A percentile compares a stretch with the other conserved stretches of the same genome.
Conservation (phyloP, 768 basidiomycete species). For the Filobasidium wieringae region DNA sequence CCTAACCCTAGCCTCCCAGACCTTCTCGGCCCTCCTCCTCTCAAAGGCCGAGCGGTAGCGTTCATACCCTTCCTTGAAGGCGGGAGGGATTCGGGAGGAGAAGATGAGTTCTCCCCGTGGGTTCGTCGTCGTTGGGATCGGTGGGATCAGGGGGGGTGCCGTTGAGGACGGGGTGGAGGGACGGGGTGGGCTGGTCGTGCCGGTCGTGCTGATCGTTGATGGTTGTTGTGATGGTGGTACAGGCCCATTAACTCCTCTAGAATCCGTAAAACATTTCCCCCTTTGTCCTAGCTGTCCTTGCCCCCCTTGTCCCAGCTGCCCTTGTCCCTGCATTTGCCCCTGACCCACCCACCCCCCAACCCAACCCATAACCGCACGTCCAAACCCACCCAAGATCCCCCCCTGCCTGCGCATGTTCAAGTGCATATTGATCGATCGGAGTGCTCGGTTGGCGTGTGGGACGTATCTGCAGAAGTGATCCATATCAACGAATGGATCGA, state of each 20-base stretch:
- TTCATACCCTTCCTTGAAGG: constrained; percentile 84
- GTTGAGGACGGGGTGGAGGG: constrained; percentile 26
- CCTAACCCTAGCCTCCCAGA: constrained; percentile 17
- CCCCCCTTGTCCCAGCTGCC: not conserved
- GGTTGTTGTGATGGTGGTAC: constrained; percentile 21
- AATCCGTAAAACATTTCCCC: constrained; percentile 27
- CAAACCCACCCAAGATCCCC: not conserved
- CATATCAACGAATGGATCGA: not conserved
- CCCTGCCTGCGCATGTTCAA: constrained; percentile 67
- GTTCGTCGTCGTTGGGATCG: constrained; percentile 79
- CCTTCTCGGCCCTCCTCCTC: constrained; percentile 52
- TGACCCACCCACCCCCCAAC: not conserved
- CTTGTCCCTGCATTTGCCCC: constrained; percentile 33
- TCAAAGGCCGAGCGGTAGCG: constrained; percentile 82
- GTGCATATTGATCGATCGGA: constrained; percentile 91
- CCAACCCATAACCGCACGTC: not conserved
- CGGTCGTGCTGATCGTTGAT: constrained; percentile 21
- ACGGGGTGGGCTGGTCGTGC: not conserved
- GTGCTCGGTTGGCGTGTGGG: constrained; percentile 81
- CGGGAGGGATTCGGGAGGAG: constrained; percentile 67
- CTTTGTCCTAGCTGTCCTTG: not conserved
- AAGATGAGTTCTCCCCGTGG: constrained; percentile 96
- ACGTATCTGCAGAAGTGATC: constrained; percentile 60
- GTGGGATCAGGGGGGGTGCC: constrained; percentile 48
- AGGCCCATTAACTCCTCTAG: not conserved